Percentiles rank a stretch among this genome's conserved stretches.
These are phyloP conservation scores for Russula virescens DNA, from an alignment of 768 basidiomycete species.

Conservation along the genomic window DNA sequence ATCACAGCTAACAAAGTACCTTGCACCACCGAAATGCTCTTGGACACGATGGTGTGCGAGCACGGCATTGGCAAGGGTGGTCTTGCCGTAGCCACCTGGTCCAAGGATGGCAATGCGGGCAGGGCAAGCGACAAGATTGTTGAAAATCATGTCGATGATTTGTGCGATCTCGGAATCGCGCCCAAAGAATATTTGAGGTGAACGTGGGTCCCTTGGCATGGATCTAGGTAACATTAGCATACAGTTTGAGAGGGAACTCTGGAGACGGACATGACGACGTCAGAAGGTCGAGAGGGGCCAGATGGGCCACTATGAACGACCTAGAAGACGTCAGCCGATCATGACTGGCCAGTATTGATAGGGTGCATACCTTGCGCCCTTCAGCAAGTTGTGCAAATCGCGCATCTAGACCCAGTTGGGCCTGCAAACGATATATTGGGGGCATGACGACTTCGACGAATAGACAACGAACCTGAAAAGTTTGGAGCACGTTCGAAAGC, in stretches of 20 bases:
- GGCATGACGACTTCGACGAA: neutral
- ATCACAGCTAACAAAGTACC: neutral
- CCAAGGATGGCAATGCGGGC: too few relatives aligned
- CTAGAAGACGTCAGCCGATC: neutral
- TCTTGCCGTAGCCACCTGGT: constrained; percentile 3
- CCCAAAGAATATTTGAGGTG: too few relatives aligned
- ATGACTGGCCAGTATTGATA: neutral
- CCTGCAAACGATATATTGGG: neutral
- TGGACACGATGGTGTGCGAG: neutral
- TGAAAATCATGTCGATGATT: neutral
- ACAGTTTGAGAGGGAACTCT: neutral
- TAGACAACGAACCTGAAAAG: too few relatives aligned
- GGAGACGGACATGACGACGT: neutral
- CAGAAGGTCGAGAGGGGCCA: neutral
- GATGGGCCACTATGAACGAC: neutral
- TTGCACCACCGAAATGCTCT: neutral
- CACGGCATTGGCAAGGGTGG: too few relatives aligned
- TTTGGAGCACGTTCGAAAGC: neutral
- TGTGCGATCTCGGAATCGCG: neutral
- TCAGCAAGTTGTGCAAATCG: neutral
- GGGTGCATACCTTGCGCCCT: neutral
- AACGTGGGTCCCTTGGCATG: too few relatives aligned
- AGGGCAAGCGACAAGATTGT: neutral
- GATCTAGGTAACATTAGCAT: neutral
- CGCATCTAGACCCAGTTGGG: neutral